phyloP scores from a whole-genome alignment of 306 rosid species.

The apple (Malus domestica) region ASM211411v1 NC_041799.1:40630501-40631000 shows the following conservation, averaged over 20 bases:
- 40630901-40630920: neutral
- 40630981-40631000: conserved; percentile 36
- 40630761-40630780: conserved; percentile 63
- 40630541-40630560: neutral
- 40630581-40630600: too few species aligned
- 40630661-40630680: conserved; percentile 34
- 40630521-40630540: neutral
- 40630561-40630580: too few species aligned
- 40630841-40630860: neutral
- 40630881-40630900: neutral
- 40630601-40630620: too few species aligned
- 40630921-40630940: conserved; percentile 26
- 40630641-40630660: neutral
- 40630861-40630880: neutral
- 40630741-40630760: conserved; percentile 64
- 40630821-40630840: conserved; percentile 24
- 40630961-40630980: conserved; percentile 41
- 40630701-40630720: conserved; percentile 95
- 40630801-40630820: conserved; percentile 59
- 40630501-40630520: conserved; percentile 33
- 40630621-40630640: neutral
- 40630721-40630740: conserved; percentile 68
- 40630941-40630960: conserved; percentile 18
- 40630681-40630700: conserved; percentile 97
- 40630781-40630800: conserved; percentile 32